Evolutionary conservation across 2,329 filamentous ascomycete species (phyloP).

Genomic region (Elsinoe arachidis): DNA sequence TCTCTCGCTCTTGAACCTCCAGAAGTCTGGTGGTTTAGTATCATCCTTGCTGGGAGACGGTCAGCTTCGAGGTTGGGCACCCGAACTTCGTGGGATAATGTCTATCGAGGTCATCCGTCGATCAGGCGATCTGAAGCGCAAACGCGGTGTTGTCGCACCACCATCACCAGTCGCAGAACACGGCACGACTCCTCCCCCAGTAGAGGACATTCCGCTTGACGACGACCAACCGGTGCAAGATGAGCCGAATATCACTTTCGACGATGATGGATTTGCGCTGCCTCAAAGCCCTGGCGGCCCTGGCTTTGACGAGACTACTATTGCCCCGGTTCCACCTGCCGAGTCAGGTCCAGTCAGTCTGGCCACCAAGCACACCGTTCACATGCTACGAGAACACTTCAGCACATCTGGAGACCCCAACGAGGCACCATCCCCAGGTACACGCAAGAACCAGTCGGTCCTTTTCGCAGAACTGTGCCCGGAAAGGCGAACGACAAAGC

Average conservation of each 20-base stretch:
- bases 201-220: constrained; percentile 34
- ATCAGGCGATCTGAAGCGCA: constrained; percentile 78
- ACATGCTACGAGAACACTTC: constrained; percentile 83
- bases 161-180: constrained; percentile 53
- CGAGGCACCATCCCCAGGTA: constrained; percentile 56
- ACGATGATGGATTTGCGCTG: constrained; percentile 29
- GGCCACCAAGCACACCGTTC: constrained; percentile 90
- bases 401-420: constrained; percentile 45
- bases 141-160: constrained; percentile 79
- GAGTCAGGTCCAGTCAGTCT: constrained; percentile 82
- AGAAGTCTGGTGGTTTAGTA: constrained; percentile 83
- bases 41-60: constrained; percentile 77
- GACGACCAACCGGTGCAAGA: constrained; percentile 24
- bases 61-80: constrained; percentile 68
- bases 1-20: constrained; percentile 81
- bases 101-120: constrained; percentile 73
- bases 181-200: constrained; percentile 40
- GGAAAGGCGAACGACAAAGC: constrained; percentile 68
- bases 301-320: constrained; percentile 70
- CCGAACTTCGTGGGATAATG: constrained; percentile 85
- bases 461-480: constrained; percentile 89
- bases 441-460: constrained; percentile 66
- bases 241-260: constrained; percentile 17
- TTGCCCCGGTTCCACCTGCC: constrained; percentile 66
- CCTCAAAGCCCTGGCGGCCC: constrained; percentile 28